Base-by-base conservation (phyloP, 2,329 filamentous ascomycete species). In the Daldinia sp. region DNA sequence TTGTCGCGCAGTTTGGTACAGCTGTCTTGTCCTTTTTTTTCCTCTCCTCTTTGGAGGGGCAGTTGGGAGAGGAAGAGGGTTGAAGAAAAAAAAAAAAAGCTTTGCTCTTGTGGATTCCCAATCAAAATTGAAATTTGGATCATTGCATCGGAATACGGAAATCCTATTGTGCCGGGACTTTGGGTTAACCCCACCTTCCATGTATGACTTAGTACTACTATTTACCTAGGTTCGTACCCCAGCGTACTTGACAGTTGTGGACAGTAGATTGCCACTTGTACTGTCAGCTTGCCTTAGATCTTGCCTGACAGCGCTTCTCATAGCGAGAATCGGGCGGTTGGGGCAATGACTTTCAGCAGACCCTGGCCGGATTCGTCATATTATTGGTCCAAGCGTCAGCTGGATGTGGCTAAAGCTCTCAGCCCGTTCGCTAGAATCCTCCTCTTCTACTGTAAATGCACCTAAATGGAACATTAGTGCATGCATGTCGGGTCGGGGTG, bases 41-140 rank as follows among this genome's bases (percentile, higher is more conserved):
- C 60, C 58, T 64, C 35, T 58, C 56, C 61, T 46, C 39, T 56
- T 56, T 68, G 65, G 65, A 64, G 56, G 73, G 72, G 70, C 68
- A 72, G 64, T 54, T 69, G 68, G 66, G 65, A 59, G 41, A 57
- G 37, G 23, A 50, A 59, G 63, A 51, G 60, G 46, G 26, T 26
- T 9, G 33, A 39, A 63, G 33, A 39, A 63, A 64, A 39, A 53
- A 71, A 72, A 72, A 71, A 74, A 75, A 78, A 76, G 70, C 57
- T 62, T 73, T 74, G 70, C 69, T 35, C 67, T 67, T 70, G 72
- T 75, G 73, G 74, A 68, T 68, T 72, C 60, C 33, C 12, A 71
- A 70, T 69, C 50, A 68, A 72, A 75, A 71, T 72, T 72, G 42
- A 37, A 54, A 33, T 63, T 51, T n/a, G 50, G 39, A 63, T 15